phyloP scores from a whole-genome alignment of 495 filamentous ascomycete species.

The Talaromyces wortmannii region DNA sequence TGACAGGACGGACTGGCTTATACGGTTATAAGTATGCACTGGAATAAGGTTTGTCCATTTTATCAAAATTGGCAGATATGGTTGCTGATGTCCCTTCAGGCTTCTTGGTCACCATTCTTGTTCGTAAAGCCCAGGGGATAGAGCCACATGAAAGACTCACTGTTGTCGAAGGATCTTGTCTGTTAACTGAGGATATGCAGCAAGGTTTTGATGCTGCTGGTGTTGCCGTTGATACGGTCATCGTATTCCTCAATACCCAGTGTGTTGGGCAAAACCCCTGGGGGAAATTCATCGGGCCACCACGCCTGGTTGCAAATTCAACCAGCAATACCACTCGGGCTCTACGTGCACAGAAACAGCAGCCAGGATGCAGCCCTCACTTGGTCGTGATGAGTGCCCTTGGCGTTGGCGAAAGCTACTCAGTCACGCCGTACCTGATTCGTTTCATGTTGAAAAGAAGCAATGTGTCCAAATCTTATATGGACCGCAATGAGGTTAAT shows the following conservation, averaged over 20 bases:
- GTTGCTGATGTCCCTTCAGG: not conserved
- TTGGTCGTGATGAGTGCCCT: constrained; percentile 8
- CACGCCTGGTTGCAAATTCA: constrained; percentile 5
- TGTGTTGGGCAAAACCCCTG: constrained; percentile 4
- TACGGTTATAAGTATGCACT: constrained; percentile 6
- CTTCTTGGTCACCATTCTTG: not conserved
- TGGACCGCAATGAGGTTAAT: constrained; percentile 7
- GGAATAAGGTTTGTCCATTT: constrained; percentile 2
- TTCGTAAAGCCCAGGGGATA: not conserved
- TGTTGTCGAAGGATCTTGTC: constrained; percentile 2
- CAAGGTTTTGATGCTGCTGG: constrained; percentile 5
- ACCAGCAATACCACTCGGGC: not conserved
- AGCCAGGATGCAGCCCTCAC: not conserved
- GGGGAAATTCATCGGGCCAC: constrained; percentile 7
- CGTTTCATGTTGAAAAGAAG: constrained; percentile 4
- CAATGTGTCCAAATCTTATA: constrained; percentile 5
- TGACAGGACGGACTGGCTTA: constrained; percentile 2
- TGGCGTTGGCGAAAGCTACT: constrained; percentile 3
- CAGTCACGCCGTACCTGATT: constrained; percentile 1
- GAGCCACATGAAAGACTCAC: not conserved
- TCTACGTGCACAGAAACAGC: not conserved
- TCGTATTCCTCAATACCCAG: constrained; percentile 3
- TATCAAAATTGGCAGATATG: not conserved
- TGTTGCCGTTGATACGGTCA: not conserved
- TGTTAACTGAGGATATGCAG: constrained; percentile 4